Base-by-base conservation (phyloP, 163 green algal species). In the Scenedesmus sp. region DNA sequence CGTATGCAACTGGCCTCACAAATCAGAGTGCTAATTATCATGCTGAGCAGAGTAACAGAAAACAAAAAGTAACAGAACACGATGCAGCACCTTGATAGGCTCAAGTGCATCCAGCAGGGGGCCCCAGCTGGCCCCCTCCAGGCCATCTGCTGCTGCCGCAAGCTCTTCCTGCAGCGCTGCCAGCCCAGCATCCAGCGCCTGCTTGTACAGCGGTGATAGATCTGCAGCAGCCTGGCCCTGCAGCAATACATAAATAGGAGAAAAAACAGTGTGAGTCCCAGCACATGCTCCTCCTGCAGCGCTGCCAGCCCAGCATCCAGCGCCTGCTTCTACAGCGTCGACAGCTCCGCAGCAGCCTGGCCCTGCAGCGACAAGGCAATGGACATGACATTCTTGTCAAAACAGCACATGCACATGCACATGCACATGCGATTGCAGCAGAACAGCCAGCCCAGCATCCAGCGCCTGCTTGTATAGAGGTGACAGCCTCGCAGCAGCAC, bases 181-280 rank as follows among this genome's bases (percentile, higher is more conserved):
- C 67, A 87, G 87, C 4, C 93, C 91, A 54, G 4, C 88, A 83
- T 90, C 94, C 23, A 91, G 82, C 6, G 93, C 94, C 1, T 92
- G 73, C 1, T 84, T 46, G 81, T 95, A 95, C 55, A 91, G 34
- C 34, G 34, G 16, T 52, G 89, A 52, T 2, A 90, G 93, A 55
- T 85, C n/a, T 15, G 87, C 67, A 2, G 52, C 73, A 85, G 59
- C 10, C 59, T 73, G 12, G 79, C 70, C 23, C 90, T 92, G 86
- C 84, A 87, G n/a, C 13, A 7, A 3, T 10, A 76, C 13, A 10
- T 84, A 73, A 55, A 79, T 10, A 82, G 54, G 16, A 60, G 56
- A 34, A 23, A 46, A 46, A 46, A 46, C 34, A 46, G 34, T 46
- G 34, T 46, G 0, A 46, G 34, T 46, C 34, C 34, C 34, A 46